Evolutionary conservation across 2,329 filamentous ascomycete species (phyloP).

Genomic region (Sarocladium strictum): DNA sequence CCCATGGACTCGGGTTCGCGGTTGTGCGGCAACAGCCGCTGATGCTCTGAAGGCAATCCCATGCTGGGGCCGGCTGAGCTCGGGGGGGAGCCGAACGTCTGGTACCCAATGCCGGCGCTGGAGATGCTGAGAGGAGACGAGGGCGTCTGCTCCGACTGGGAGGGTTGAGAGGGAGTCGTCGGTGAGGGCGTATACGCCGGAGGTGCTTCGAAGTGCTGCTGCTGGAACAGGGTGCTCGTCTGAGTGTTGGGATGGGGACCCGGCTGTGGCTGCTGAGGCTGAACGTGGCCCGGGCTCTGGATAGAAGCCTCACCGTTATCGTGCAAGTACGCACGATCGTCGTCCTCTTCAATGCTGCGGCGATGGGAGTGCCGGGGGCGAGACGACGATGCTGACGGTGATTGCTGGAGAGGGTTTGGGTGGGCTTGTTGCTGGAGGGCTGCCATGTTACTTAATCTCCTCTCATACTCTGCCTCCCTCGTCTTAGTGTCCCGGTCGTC

Average conservation of each 20-base stretch:
- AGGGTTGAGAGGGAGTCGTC: constrained; percentile 20
- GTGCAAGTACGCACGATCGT: constrained; percentile 6
- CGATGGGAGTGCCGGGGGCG: constrained; percentile 13
- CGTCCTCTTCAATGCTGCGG: constrained; percentile 19
- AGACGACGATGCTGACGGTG: constrained; percentile 4
- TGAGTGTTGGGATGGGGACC: neutral
- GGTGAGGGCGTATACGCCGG: constrained; percentile 44
- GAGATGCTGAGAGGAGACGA: neutral
- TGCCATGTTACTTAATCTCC: constrained; percentile 21
- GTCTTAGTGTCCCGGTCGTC: constrained; percentile 33
- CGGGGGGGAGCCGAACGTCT: constrained; percentile 31
- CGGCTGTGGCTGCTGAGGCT: constrained; percentile 6
- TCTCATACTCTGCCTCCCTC: constrained; percentile 37
- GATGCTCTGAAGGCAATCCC: constrained; percentile 36
- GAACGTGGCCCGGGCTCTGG: neutral
- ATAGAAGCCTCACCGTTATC: neutral
- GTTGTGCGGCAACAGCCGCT: constrained; percentile 30
- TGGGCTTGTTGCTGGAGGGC: constrained; percentile 11
- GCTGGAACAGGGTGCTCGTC: constrained; percentile 13
- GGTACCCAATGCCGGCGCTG: constrained; percentile 27
- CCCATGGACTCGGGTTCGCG: constrained; percentile 42
- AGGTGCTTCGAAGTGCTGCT: constrained; percentile 34
- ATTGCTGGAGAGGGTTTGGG: constrained; percentile 10
- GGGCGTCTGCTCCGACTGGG: constrained; percentile 19
- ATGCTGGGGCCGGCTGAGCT: constrained; percentile 24